phyloP scores from a whole-genome alignment of 805 yeast genomes.

The Schwanniomyces occidentalis region DNA sequence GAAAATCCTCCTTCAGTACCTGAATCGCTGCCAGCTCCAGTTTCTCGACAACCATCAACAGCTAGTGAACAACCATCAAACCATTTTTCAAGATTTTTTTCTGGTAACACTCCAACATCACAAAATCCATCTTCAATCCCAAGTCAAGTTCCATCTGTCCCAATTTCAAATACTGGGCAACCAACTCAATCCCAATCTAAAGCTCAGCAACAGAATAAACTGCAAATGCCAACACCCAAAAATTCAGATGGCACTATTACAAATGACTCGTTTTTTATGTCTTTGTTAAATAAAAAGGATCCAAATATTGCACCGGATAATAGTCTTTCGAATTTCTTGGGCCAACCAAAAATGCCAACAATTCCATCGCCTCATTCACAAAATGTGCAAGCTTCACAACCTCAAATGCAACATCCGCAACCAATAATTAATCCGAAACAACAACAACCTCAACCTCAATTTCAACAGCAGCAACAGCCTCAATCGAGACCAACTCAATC shows the following conservation, averaged over 20 bases:
- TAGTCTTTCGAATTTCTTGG: too few relatives aligned
- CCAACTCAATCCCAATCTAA: not conserved
- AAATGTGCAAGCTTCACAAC: too few relatives aligned
- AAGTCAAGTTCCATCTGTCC: not conserved
- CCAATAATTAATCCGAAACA: too few relatives aligned
- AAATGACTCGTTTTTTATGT: constrained; percentile 49
- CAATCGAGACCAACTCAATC: constrained; percentile 10
- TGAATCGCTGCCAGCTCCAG: not conserved
- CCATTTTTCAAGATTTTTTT: constrained; percentile 13
- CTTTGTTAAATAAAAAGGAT: constrained; percentile 41
- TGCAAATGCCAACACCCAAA: constrained; percentile 4
- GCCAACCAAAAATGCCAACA: too few relatives aligned
- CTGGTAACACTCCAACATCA: constrained; percentile 2
- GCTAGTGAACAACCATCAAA: constrained; percentile 1
- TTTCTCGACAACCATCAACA: not conserved
- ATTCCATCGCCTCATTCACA: too few relatives aligned
- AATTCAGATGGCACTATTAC: constrained; percentile 5
- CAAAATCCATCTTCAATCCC: constrained; percentile 1
- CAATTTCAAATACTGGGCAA: not conserved
- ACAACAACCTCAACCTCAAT: constrained; percentile 29
- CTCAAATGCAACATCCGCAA: constrained; percentile 5
- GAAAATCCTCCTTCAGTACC: constrained; percentile 6
- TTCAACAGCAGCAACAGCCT: constrained; percentile 14
- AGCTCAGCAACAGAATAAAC: constrained; percentile 2
- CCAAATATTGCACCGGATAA: too few relatives aligned